Conservation (phyloP, 371 early-diverging fungal species). For the Parasitella parasitica region DNA sequence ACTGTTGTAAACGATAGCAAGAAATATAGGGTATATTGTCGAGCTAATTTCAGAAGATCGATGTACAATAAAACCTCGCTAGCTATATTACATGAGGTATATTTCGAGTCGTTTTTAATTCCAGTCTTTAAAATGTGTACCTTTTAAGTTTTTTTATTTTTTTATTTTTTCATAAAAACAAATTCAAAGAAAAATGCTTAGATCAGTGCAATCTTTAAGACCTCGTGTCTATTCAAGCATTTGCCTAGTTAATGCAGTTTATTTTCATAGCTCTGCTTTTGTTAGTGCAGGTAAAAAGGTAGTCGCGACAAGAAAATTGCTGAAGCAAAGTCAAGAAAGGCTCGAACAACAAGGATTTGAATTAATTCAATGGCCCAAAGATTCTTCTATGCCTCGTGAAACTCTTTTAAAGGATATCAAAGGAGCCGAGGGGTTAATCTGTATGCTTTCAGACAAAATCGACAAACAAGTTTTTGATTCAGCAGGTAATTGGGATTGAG, state of each 20-base stretch:
- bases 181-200: not conserved
- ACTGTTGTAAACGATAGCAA: no score
- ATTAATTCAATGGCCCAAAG: constrained; percentile 46
- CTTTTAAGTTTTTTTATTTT: no score
- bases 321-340: constrained; percentile 26
- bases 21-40: no score
- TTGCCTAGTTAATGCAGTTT: not conserved
- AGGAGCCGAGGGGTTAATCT: constrained; percentile 25
- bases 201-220: not conserved
- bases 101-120: no score
- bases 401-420: constrained; percentile 27
- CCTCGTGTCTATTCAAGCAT: not conserved
- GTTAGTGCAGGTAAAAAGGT: constrained; percentile 11
- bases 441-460: constrained; percentile 72
- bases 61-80: no score
- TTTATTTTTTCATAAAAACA: no score
- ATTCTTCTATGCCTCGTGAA: constrained; percentile 39
- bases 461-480: constrained; percentile 68
- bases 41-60: no score
- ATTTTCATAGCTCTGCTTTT: constrained; percentile 1
- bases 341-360: constrained; percentile 19
- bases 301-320: constrained; percentile 34
- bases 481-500: constrained; percentile 38
- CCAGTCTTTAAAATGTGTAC: no score
- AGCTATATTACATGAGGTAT: no score